Percentiles rank a stretch among this genome's conserved stretches.
Conservation (phyloP, 2,329 filamentous ascomycete genomes). For the Metarhizium brunneum region DNA sequence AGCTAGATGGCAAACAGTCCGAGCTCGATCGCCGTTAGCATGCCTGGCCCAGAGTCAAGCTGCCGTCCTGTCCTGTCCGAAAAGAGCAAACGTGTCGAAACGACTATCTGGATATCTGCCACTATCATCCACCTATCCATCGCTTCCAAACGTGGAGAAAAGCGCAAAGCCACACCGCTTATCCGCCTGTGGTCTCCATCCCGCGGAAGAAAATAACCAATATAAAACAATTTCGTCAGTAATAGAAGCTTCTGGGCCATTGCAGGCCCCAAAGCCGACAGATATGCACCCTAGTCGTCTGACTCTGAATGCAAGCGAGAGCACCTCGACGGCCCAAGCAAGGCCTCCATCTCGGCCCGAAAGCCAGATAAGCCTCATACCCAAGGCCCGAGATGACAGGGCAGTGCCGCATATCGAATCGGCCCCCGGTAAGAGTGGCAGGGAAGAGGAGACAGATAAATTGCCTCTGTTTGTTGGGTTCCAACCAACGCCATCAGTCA, state of each 20-base stretch:
- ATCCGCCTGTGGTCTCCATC: not conserved
- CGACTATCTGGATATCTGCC: conserved; percentile 6
- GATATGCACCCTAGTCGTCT: not conserved
- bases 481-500: not conserved
- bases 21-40: conserved; percentile 3
- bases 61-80: conserved; percentile 5
- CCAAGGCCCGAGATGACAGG: not conserved
- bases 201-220: not conserved
- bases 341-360: not conserved
- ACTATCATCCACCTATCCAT: conserved; percentile 5
- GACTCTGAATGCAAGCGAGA: not conserved
- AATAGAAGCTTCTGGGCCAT: not conserved
- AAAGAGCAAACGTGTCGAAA: conserved; percentile 1
- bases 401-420: not conserved
- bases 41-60: conserved; percentile 4
- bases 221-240: not conserved
- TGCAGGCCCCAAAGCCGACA: not conserved
- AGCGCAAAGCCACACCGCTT: not conserved
- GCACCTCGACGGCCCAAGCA: not conserved
- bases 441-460: not conserved
- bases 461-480: no score
- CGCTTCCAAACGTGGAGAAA: not conserved
- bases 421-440: not conserved
- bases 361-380: not conserved
- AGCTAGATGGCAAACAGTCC: not conserved